Evolutionary conservation across 371 early-diverging fungal genomes (phyloP).

Genomic region (Catenaria anguillulae): DNA sequence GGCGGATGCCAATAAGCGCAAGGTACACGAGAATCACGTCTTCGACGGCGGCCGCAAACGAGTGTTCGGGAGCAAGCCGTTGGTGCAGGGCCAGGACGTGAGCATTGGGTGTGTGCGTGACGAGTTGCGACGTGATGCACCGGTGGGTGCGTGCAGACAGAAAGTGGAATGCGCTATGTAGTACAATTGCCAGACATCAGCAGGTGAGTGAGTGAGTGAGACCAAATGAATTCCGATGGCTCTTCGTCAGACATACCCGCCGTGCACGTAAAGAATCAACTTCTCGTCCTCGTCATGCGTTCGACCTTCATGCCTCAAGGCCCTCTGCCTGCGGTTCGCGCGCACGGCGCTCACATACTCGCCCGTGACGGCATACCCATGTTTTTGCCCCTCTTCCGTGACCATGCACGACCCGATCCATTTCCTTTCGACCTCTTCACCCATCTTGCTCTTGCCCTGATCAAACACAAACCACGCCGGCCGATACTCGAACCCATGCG

Average conservation of each 20-base stretch:
- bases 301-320: neutral
- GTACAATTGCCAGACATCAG: neutral
- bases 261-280: neutral
- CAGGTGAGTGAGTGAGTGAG: neutral
- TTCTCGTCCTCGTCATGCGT: neutral
- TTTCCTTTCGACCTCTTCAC: neutral
- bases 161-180: constrained; percentile 6
- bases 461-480: neutral
- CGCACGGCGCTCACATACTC: neutral
- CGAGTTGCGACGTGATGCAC: neutral
- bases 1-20: neutral
- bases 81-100: neutral
- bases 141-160: constrained; percentile 6
- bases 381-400: neutral
- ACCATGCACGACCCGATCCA: neutral
- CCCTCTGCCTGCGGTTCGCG: neutral
- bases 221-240: neutral
- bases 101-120: neutral
- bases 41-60: neutral
- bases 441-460: neutral
- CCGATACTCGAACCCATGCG: neutral
- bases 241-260: neutral
- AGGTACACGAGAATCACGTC: constrained; percentile 5
- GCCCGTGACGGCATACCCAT: neutral
- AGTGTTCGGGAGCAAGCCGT: constrained; percentile 5